Evolutionary conservation across 805 yeast genomes (phyloP).

Genomic region (Schwanniomyces polymorphus): DNA sequence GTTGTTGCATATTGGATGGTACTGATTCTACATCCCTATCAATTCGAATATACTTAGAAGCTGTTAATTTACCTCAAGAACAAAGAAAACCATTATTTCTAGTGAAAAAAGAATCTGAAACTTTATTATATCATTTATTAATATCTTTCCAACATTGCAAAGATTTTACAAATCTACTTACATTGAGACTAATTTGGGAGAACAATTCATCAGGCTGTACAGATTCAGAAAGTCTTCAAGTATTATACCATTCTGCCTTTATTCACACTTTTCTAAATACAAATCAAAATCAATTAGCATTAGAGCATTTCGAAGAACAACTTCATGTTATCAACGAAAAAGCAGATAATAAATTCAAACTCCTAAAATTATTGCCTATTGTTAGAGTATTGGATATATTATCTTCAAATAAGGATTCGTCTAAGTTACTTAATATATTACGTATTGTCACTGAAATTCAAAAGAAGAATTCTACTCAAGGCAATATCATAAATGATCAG

Average conservation of each 20-base stretch:
- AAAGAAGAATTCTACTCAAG: background rate
- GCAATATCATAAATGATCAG: slow-evolving; percentile 3
- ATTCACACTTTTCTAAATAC: slow-evolving; percentile 21
- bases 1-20: slow-evolving; percentile 2
- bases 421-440: slow-evolving; percentile 14
- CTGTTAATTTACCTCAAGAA: background rate
- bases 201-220: slow-evolving; percentile 9
- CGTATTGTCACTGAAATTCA: slow-evolving; percentile 7
- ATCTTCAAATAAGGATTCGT: slow-evolving; percentile 20
- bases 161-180: slow-evolving; percentile 18
- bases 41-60: slow-evolving; percentile 3
- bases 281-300: slow-evolving; percentile 22
- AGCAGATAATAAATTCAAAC: background rate
- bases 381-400: slow-evolving; percentile 14
- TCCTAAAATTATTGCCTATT: slow-evolving; percentile 15
- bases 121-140: slow-evolving; percentile 4
- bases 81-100: background rate
- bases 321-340: background rate
- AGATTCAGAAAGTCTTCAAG: slow-evolving; percentile 7
- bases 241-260: slow-evolving; percentile 20
- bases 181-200: slow-evolving; percentile 22
- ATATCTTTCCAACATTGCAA: slow-evolving; percentile 8
- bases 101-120: background rate
- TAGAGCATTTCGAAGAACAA: slow-evolving; percentile 13
- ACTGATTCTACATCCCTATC: slow-evolving; percentile 1